Conservation (phyloP, 2,329 filamentous ascomycete genomes). For the Beauveria sp. region DNA sequence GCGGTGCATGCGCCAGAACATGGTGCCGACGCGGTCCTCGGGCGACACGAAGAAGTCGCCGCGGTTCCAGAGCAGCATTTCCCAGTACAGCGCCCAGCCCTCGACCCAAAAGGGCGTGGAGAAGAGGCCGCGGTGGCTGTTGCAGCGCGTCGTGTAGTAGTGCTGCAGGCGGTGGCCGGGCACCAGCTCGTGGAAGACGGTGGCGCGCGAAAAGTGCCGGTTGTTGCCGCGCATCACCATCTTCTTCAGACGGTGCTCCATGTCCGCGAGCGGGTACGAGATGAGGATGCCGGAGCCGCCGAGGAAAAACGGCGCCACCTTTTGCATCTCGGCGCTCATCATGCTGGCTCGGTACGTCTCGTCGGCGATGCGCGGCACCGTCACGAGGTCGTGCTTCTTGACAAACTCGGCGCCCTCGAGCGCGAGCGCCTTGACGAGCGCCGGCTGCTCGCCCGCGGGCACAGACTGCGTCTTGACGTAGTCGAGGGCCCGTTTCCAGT, state of each 20-base stretch:
- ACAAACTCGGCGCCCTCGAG: conserved; percentile 46
- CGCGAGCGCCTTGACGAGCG: conserved; percentile 44
- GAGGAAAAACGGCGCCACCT: conserved; percentile 52
- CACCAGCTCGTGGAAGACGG: conserved; percentile 55
- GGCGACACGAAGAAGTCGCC: conserved; percentile 42
- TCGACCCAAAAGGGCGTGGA: conserved; percentile 52
- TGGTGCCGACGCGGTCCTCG: conserved; percentile 46
- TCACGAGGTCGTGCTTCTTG: conserved; percentile 45
- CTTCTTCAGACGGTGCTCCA: conserved; percentile 46
- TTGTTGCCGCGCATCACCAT: conserved; percentile 56
- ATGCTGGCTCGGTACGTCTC: conserved; percentile 49
- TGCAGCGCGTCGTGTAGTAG: conserved; percentile 38
- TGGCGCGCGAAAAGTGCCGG: conserved; percentile 47
- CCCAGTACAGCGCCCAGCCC: conserved; percentile 57
- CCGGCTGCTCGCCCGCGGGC: conserved; percentile 43
- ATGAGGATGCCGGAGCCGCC: conserved; percentile 47
- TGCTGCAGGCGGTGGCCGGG: conserved; percentile 50
- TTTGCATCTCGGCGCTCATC: conserved; percentile 46
- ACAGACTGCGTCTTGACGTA: conserved; percentile 48
- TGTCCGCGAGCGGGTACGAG: conserved; percentile 45
- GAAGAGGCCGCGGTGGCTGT: conserved; percentile 44
- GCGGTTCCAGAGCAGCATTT: conserved; percentile 49
- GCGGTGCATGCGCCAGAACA: conserved; percentile 58
- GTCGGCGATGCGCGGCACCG: conserved; percentile 44
- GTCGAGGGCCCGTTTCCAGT: conserved; percentile 48